A percentile compares a stretch with the other conserved stretches of the same genome.
These are phyloP conservation scores for Neurospora sp. DNA, from an alignment of 495 filamentous ascomycete species.

Conservation along the genomic window DNA sequence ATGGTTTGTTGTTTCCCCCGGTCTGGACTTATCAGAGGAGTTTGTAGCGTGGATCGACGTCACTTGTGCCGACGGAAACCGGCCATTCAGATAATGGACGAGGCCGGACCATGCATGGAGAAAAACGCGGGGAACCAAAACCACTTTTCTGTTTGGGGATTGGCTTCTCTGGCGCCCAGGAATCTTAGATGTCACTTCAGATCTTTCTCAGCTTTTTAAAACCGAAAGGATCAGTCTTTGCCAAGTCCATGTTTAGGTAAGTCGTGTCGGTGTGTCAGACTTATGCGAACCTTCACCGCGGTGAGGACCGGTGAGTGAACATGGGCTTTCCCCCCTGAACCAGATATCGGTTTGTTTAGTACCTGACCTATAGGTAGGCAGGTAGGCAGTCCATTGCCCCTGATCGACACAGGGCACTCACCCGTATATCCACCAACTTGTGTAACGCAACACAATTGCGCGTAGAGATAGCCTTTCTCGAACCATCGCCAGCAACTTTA, in stretches of 20 bases:
- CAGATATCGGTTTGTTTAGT: not conserved
- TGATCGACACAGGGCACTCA: not conserved
- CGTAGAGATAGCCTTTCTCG: not conserved
- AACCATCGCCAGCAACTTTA: not conserved
- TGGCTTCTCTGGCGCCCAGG: not conserved
- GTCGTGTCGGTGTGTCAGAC: not conserved
- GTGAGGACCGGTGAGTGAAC: not conserved
- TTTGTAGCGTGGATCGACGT: conserved; percentile 13
- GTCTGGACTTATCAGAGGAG: not conserved
- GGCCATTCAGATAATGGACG: not conserved
- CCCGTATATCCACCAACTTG: not conserved
- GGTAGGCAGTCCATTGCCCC: not conserved
- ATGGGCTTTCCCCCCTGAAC: not conserved
- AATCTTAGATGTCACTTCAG: not conserved
- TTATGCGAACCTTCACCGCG: not conserved
- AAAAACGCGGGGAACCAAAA: not conserved
- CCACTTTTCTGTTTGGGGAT: not conserved
- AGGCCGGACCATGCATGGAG: not conserved
- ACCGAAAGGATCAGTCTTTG: not conserved
- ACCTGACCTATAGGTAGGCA: not conserved
- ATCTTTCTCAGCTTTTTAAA: not conserved
- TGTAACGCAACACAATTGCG: not conserved
- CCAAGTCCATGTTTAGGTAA: not conserved
- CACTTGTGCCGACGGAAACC: conserved; percentile 29
- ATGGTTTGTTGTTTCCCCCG: not conserved